Base-by-base conservation (phyloP, 2,329 filamentous ascomycete species). In the Beauveria brongniartii region DNA sequence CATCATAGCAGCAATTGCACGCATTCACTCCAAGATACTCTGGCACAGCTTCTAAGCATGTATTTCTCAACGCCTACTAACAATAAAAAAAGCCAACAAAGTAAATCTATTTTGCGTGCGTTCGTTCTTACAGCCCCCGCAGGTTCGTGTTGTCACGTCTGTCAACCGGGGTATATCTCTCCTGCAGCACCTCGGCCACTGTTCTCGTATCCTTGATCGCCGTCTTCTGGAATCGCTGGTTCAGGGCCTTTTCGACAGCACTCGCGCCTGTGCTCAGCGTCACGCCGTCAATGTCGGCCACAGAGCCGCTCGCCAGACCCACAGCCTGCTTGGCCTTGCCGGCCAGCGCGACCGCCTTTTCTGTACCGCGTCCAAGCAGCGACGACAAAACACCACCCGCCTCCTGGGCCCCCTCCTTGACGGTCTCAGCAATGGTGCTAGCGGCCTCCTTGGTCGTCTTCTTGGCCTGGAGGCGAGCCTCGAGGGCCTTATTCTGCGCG, bases 111-210 rank as follows among this genome's bases (percentile, higher is more conserved):
- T 54, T 48, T 30, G 40, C n/a, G 40, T 48, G 22, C 22, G 2
- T 22, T 5, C 6, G 54, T 50, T 59, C 61, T 67, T 69, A 75
- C 62, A 75, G 37, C 14, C 77, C 76, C 66, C 78, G 70, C 62
- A 81, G 69, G 60, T 74, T 70, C 30, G 76, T 74, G 62, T 78
- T 76, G 63, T 81, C 76, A 66, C 75, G 73, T 68, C 77, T 65
- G 47, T 77, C 75, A 62, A 81, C 70, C 0, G 78, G 78, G 65
- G 70, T 76, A 67, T 86, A 86, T 66, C 83, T 74, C 69, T 85
- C 81, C 54, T 74, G 76, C 57, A 87, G 71, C 47, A 78, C 75
- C 68, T 85, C 79, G 63, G 82, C 76, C 22, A 81, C 79, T 51
- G 75, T 80, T 72, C 80, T 80, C 63, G 77, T 73, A 64, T 77